A percentile compares a stretch with the other conserved stretches of the same genome.
These are phyloP conservation scores for Casuarina cunninghamiana DNA, from an alignment of 306 rosid species.

Conservation along the genomic window DNA sequence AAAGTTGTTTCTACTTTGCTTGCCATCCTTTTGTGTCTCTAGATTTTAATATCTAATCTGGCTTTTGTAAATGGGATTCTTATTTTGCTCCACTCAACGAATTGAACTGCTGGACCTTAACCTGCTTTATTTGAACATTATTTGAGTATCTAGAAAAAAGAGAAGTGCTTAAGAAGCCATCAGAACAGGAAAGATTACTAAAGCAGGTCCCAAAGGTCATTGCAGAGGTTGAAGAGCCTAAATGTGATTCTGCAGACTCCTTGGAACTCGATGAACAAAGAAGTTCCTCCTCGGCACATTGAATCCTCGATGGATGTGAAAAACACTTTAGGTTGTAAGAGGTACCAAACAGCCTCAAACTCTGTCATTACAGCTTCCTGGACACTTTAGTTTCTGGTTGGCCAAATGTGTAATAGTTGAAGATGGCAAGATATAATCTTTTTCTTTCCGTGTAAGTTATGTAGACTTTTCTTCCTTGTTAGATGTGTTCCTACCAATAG, in stretches of 20 bases:
- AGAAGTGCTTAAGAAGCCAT: slow-evolving; percentile 45
- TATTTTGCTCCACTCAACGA: background rate
- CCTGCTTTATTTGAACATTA: slow-evolving; percentile 43
- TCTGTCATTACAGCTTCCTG: background rate
- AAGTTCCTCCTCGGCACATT: background rate
- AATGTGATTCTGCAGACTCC: background rate
- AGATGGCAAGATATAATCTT: background rate
- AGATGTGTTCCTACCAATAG: background rate
- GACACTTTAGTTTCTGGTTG: background rate
- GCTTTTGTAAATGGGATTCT: background rate
- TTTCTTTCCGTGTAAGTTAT: background rate
- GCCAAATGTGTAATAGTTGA: background rate
- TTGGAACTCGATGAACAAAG: background rate
- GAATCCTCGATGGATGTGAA: background rate
- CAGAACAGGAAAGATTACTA: slow-evolving; percentile 55
- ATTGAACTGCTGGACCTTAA: slow-evolving; percentile 47
- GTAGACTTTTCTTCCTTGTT: background rate
- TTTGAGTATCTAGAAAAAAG: slow-evolving; percentile 46
- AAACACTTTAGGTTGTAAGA: background rate
- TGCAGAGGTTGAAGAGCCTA: slow-evolving; percentile 44
- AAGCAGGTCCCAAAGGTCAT: slow-evolving; percentile 51
- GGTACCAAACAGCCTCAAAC: background rate
- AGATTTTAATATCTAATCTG: background rate
- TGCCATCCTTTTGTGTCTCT: background rate
- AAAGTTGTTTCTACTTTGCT: background rate